Percentiles rank a stretch among this genome's conserved stretches.
These are phyloP conservation scores for Camellia lanceoleosa DNA, from an alignment of 148 eudicot genomes.

Conservation along the genomic window DNA sequence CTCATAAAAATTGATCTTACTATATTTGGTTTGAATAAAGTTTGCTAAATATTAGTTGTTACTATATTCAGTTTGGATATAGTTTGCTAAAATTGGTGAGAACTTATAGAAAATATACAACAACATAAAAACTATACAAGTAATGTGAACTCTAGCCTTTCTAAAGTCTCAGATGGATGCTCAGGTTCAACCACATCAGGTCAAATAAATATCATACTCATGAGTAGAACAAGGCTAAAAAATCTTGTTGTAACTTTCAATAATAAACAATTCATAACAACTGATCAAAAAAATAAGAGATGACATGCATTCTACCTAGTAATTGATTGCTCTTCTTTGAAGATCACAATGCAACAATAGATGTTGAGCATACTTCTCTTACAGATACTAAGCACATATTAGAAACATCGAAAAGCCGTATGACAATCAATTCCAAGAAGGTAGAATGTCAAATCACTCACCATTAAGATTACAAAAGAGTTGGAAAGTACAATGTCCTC, in stretches of 20 bases:
- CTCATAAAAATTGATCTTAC: background rate
- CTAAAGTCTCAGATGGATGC: background rate
- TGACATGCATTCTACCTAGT: constrained; percentile 45
- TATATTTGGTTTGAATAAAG: background rate
- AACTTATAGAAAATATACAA: background rate
- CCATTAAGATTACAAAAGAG: constrained; percentile 83
- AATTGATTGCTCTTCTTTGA: constrained; percentile 66
- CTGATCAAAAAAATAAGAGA: background rate
- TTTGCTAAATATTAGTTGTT: no score
- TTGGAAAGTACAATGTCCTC: constrained; percentile 58
- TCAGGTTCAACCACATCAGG: background rate
- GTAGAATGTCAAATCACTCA: constrained; percentile 19
- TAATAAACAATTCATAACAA: no score
- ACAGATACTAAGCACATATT: constrained; percentile 49
- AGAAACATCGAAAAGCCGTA: background rate
- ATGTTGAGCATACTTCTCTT: constrained; percentile 78
- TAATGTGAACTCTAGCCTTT: no score
- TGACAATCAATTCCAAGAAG: background rate
- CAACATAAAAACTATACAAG: background rate
- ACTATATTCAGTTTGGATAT: background rate
- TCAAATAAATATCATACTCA: background rate
- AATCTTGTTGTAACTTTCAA: no score
- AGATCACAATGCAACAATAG: constrained; percentile 71
- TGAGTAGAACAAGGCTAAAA: background rate
- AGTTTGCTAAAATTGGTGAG: background rate